Evolutionary conservation across 2,329 filamentous ascomycete genomes (phyloP).

Genomic region (Didymella segeticola): DNA sequence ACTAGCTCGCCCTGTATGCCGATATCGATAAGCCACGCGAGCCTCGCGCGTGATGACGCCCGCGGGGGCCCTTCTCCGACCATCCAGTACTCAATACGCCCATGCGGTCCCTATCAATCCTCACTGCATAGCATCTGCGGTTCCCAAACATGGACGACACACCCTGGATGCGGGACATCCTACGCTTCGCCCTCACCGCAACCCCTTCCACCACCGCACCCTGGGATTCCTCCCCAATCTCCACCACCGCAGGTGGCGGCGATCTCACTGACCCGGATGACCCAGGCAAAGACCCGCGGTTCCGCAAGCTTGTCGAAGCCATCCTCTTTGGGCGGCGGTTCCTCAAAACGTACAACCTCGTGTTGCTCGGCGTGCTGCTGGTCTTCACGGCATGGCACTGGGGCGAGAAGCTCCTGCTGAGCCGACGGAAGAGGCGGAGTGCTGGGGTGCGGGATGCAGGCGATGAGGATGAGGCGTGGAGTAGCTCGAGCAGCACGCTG

Average conservation of each 20-base stretch:
- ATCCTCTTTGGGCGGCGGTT: conserved; percentile 50
- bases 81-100: not conserved
- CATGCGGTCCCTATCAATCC: not conserved
- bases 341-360: conserved; percentile 50
- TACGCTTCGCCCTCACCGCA: conserved; percentile 34
- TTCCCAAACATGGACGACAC: conserved; percentile 16
- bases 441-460: not conserved
- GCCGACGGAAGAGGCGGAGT: conserved; percentile 20
- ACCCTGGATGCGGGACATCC: conserved; percentile 32
- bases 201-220: conserved; percentile 31
- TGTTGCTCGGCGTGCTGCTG: conserved; percentile 46
- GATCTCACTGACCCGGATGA: conserved; percentile 37
- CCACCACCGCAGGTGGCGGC: conserved; percentile 13
- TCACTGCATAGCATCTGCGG: not conserved
- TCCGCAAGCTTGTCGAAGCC: conserved; percentile 45
- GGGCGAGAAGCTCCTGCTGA: conserved; percentile 33
- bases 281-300: conserved; percentile 45
- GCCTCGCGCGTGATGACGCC: conserved; percentile 10
- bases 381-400: conserved; percentile 49
- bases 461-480: conserved; percentile 36
- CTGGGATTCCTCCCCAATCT: conserved; percentile 18
- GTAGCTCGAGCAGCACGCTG: conserved; percentile 50
- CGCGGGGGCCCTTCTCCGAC: not conserved
- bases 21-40: conserved; percentile 9
- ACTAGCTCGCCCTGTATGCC: conserved; percentile 4